phyloP scores from a whole-genome alignment of 257 asterid genomes.

The Penstemon barbatus region DNA sequence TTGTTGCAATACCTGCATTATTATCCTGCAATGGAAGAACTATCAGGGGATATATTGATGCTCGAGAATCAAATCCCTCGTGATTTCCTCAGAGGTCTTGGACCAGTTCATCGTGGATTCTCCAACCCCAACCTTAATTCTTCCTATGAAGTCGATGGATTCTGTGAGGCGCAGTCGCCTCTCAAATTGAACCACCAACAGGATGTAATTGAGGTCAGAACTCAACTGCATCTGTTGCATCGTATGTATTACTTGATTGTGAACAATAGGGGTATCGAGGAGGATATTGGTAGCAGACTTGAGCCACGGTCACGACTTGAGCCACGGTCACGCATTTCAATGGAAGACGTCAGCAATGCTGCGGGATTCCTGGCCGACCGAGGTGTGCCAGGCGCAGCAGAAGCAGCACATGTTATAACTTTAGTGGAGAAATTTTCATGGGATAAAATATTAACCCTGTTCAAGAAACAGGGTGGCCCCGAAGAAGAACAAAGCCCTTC shows the following conservation, averaged over 20 bases:
- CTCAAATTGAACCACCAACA: not conserved
- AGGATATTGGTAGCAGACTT: too few relatives aligned
- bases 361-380: not conserved
- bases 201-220: not conserved
- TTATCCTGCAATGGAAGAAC: too few relatives aligned
- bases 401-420: not conserved
- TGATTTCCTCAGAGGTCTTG: too few relatives aligned
- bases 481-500: not conserved
- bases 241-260: constrained; percentile 27
- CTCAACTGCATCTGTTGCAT: constrained; percentile 23
- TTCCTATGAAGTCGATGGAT: too few relatives aligned
- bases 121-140: too few relatives aligned
- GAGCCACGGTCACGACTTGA: too few relatives aligned
- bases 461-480: not conserved
- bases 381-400: not conserved
- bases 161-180: constrained; percentile 27
- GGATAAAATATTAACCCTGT: not conserved
- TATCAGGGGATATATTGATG: constrained; percentile 20
- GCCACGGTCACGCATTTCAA: too few relatives aligned
- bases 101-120: not conserved
- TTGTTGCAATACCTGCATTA: constrained; percentile 23
- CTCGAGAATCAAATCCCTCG: constrained; percentile 35
- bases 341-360: not conserved
- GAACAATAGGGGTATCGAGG: not conserved
- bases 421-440: not conserved